Evolutionary conservation across 352 stramenopile species (phyloP).

Genomic region (Blastocystis sp.): DNA sequence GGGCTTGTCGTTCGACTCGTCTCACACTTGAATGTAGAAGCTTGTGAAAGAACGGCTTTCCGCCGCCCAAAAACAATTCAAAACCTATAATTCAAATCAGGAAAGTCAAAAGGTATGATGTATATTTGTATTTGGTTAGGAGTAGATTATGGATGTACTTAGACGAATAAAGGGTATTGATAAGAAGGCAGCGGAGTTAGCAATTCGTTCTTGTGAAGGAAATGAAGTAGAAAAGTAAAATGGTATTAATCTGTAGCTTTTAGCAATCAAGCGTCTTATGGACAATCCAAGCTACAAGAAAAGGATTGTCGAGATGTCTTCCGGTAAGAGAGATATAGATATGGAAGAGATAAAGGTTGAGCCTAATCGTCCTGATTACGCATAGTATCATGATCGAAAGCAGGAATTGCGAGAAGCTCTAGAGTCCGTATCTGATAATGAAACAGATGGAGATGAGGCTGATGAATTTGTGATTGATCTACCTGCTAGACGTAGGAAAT

Average conservation of each 20-base stretch:
- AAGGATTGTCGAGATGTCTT: not conserved
- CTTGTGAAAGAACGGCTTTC: not conserved
- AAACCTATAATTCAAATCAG: constrained; percentile 33
- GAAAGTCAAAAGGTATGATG: not conserved
- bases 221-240: not conserved
- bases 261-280: constrained; percentile 51
- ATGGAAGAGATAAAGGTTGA: constrained; percentile 29
- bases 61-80: constrained; percentile 14
- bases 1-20: not conserved
- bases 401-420: constrained; percentile 32
- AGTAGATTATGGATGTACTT: constrained; percentile 29
- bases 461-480: not conserved
- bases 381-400: constrained; percentile 29
- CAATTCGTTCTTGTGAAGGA: constrained; percentile 6
- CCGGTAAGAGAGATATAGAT: not conserved
- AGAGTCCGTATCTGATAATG: not conserved
- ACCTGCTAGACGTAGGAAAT: not conserved
- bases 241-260: not conserved
- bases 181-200: constrained; percentile 11
- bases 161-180: constrained; percentile 22
- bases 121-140: not conserved
- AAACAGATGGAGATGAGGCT: not conserved
- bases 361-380: not conserved
- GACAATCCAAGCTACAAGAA: not conserved
- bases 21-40: not conserved